phyloP scores from a whole-genome alignment of 441 rosid genomes.

The Populus hybrid region DNA sequence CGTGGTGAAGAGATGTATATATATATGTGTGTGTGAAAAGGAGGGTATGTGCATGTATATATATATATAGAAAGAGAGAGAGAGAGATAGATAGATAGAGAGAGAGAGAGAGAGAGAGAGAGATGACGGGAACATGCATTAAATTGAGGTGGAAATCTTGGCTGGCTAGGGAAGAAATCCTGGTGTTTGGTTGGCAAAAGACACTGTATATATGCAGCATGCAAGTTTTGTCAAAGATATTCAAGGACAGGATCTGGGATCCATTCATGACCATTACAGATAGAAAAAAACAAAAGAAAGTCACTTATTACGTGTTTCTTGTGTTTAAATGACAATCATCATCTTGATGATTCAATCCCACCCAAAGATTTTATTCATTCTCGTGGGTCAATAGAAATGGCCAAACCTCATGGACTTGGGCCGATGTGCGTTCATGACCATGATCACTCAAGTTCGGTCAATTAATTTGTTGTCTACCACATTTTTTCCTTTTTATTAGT shows the following conservation, averaged over 20 bases:
- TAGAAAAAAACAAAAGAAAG: not conserved
- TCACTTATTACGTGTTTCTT: slow-evolving; percentile 12
- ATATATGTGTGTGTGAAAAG: too few relatives aligned
- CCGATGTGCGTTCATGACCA: slow-evolving; percentile 28
- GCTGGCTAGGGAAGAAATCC: slow-evolving; percentile 8
- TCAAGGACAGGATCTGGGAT: slow-evolving; percentile 6
- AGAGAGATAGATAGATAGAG: not conserved
- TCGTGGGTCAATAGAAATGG: slow-evolving; percentile 23
- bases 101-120: slow-evolving; percentile 6
- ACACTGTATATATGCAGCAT: slow-evolving; percentile 7
- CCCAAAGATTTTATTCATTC: slow-evolving; percentile 29
- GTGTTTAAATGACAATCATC: slow-evolving; percentile 3
- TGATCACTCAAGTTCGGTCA: slow-evolving; percentile 28
- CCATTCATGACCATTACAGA: not conserved
- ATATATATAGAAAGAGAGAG: too few relatives aligned
- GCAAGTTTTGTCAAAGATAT: slow-evolving; percentile 24
- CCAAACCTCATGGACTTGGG: slow-evolving; percentile 13
- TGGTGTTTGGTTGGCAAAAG: slow-evolving; percentile 14
- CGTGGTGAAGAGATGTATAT: too few relatives aligned
- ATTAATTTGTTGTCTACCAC: slow-evolving; percentile 5
- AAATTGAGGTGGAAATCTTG: slow-evolving; percentile 14
- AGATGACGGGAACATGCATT: slow-evolving; percentile 11
- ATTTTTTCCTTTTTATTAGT: not conserved
- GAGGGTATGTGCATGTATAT: not conserved
- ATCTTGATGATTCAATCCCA: slow-evolving; percentile 29